Percentiles rank a stretch among this genome's conserved stretches.
Conservation (phyloP, 2,329 filamentous ascomycete species). For the Exophiala viscosa region DNA sequence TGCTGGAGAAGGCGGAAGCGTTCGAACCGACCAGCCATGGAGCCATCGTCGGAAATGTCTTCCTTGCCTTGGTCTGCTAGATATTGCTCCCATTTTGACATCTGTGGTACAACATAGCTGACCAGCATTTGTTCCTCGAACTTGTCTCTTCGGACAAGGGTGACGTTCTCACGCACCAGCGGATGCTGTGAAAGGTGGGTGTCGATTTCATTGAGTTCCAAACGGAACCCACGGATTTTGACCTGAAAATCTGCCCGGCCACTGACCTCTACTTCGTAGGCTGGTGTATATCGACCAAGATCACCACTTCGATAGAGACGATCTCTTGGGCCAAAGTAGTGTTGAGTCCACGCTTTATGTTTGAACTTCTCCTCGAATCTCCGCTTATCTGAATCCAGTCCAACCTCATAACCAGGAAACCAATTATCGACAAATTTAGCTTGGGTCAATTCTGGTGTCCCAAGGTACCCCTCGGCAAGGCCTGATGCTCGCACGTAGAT, state of each 20-base stretch:
- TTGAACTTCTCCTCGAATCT: constrained; percentile 45
- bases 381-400: constrained; percentile 62
- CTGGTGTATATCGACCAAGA: constrained; percentile 68
- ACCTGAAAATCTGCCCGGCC: constrained; percentile 84
- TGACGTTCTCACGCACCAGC: constrained; percentile 78
- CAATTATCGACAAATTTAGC: constrained; percentile 80
- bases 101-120: constrained; percentile 84
- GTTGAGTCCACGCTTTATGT: constrained; percentile 70
- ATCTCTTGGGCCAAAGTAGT: constrained; percentile 78
- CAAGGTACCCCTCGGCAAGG: constrained; percentile 76
- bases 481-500: constrained; percentile 79
- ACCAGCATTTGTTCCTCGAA: constrained; percentile 83
- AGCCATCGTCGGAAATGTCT: constrained; percentile 53
- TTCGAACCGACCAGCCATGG: constrained; percentile 53
- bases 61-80: constrained; percentile 54
- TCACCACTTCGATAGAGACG: constrained; percentile 85
- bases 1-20: constrained; percentile 60
- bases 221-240: constrained; percentile 93
- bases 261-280: constrained; percentile 71
- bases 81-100: constrained; percentile 68
- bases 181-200: constrained; percentile 70
- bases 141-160: constrained; percentile 75
- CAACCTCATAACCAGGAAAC: constrained; percentile 73
- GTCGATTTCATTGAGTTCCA: constrained; percentile 93
- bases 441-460: constrained; percentile 58